Evolutionary conservation across 2,329 filamentous ascomycete genomes (phyloP).

Genomic region (Cercospora sp.): DNA sequence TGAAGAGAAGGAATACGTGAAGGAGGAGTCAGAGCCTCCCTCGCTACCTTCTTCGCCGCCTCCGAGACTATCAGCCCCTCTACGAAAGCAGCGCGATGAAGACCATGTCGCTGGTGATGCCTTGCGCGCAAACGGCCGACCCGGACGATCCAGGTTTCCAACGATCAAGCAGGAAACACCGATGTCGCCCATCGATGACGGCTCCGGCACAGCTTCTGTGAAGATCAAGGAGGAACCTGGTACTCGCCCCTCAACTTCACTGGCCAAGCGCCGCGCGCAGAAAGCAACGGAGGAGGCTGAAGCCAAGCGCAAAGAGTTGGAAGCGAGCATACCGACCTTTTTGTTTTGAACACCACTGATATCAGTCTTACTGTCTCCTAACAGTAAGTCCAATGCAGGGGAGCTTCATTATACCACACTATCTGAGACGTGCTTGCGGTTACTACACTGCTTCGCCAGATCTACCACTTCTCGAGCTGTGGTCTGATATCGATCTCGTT

Average conservation of each 20-base stretch:
- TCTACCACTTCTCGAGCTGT: conserved; percentile 78
- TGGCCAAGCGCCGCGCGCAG: conserved; percentile 38
- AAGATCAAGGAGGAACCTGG: conserved; percentile 1
- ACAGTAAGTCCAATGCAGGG: no score
- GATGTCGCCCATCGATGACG: not conserved
- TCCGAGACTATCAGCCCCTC: conserved; percentile 1
- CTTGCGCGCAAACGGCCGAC: not conserved
- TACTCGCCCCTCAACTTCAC: conserved; percentile 17
- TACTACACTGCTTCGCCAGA: not conserved
- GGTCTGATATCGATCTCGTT: conserved; percentile 80
- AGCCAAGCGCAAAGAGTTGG: conserved; percentile 33
- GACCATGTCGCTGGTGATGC: not conserved
- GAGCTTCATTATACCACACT: not conserved
- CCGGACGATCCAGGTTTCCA: not conserved
- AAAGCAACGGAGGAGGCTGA: conserved; percentile 29
- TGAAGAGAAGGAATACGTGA: conserved; percentile 1
- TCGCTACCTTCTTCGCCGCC: conserved; percentile 13
- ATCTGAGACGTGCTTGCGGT: not conserved
- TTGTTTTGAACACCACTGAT: conserved; percentile 38
- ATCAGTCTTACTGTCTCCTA: not conserved
- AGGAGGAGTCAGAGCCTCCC: not conserved
- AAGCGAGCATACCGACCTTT: conserved; percentile 47
- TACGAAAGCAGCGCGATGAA: not conserved
- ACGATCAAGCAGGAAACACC: not conserved
- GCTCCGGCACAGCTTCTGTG: not conserved